Evolutionary conservation across 2,329 filamentous ascomycete species (phyloP).

Genomic region (Fusarium miscanthi): DNA sequence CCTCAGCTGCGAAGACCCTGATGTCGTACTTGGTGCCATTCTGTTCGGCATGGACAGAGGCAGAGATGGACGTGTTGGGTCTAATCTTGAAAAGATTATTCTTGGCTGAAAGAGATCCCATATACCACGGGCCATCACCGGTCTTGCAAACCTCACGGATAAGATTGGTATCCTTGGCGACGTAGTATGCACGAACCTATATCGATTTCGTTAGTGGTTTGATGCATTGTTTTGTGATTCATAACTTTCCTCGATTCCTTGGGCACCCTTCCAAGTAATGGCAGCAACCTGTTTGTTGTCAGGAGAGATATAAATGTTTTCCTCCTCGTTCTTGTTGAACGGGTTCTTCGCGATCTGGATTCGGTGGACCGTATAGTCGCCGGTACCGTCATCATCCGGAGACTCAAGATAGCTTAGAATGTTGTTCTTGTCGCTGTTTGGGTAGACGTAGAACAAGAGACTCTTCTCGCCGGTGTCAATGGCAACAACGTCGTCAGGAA

Average conservation of each 20-base stretch:
- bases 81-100: too few relatives aligned
- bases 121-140: rapidly evolving
- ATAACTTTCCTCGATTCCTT: background rate
- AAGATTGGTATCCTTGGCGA: rapidly evolving
- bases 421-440: rapidly evolving
- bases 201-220: too few relatives aligned
- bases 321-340: too few relatives aligned
- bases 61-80: background rate
- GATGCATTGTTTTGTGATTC: too few relatives aligned
- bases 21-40: too few relatives aligned
- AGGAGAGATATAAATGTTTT: background rate
- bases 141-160: background rate
- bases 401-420: rapidly evolving
- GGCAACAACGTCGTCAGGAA: background rate
- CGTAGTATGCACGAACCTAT: too few relatives aligned
- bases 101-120: too few relatives aligned
- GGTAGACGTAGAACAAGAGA: background rate
- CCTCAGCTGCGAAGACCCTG: too few relatives aligned
- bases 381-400: too few relatives aligned
- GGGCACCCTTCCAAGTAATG: rapidly evolving
- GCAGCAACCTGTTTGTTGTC: background rate
- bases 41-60: background rate
- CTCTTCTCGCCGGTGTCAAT: rapidly evolving
- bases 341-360: too few relatives aligned
- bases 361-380: too few relatives aligned